Evolutionary conservation across 2,329 filamentous ascomycete species (phyloP), one percentile per base, ranked within the genome.

Genomic region (Aspergillus candidus): DNA sequence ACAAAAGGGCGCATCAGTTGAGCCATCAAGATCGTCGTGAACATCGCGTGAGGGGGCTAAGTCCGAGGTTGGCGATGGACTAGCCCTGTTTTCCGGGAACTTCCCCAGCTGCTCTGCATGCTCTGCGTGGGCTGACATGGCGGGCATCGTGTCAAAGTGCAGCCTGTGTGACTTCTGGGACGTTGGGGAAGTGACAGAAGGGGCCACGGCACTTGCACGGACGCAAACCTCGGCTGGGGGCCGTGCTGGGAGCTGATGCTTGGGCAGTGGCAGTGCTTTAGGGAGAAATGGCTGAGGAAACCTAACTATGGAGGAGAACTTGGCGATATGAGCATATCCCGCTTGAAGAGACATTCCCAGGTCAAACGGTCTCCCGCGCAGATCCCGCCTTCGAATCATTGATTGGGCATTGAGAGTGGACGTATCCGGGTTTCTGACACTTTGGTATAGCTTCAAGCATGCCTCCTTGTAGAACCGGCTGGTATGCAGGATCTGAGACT

Each of bases 221-320:
- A 50, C 29, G 41, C 48, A 50, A 44, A 50, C 48, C 33, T 50
- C 45, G 33, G 47, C 47, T 32, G 47, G 47, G 22, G 44, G 47
- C 47, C 44, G 40, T 31, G 44, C 44, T 17, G 48, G 45, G 38
- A 50, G 44, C 29, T 42, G 45, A 42, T 48, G 44, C 14, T 50
- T 44, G 31, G 44, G 38, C 7, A 41, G 35, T 42, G 44, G 41
- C 40, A 47, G 41, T 38, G 39, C 44, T 43, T 47, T 32, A 22
- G 29, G 27, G 27, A 35, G 40, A 15, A 32, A 22, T 27, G 33
- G 34, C 27, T 47, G 40, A 29, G 14, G 35, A 40, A 33, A 15
- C n/a, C n/a, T n/a, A n/a, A n/a, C n/a, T n/a, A n/a, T n/a, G n/a
- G n/a, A n/a, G n/a, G n/a, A n/a, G n/a, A n/a, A n/a, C n/a, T n/a